Percentiles rank a stretch among this genome's conserved stretches.
Evolutionary conservation across 2,329 filamentous ascomycete genomes (phyloP).

Genomic region (Sordariomycetes sp.): DNA sequence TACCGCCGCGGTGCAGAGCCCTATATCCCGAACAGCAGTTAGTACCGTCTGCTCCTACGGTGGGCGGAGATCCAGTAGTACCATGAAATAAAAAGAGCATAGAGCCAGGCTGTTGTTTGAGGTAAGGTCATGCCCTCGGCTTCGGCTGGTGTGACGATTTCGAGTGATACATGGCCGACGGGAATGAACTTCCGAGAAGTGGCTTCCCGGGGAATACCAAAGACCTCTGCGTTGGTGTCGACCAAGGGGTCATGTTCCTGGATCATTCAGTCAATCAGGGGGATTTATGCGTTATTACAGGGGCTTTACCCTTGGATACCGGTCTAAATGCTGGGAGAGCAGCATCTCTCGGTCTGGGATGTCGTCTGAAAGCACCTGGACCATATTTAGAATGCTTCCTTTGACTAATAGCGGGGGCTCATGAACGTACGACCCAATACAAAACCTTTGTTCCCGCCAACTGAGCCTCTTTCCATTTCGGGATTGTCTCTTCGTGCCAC

Average conservation of each 20-base stretch:
- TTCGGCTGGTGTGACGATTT: neutral
- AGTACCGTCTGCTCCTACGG: neutral
- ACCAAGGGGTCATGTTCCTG: neutral
- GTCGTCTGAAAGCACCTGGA: neutral
- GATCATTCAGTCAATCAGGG: neutral
- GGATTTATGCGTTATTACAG: neutral
- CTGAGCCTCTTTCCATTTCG: conserved; percentile 20
- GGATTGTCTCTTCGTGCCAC: conserved; percentile 27
- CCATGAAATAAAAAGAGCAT: neutral
- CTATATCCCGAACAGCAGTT: neutral
- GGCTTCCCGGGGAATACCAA: neutral
- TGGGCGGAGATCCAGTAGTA: neutral
- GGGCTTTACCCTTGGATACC: neutral
- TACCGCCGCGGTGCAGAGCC: conserved; percentile 21
- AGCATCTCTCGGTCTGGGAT: neutral
- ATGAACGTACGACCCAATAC: conserved; percentile 25
- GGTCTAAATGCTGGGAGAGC: neutral
- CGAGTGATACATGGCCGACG: neutral
- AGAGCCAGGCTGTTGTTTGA: neutral
- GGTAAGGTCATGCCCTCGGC: neutral
- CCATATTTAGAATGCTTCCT: neutral
- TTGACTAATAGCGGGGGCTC: neutral
- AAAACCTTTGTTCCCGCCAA: conserved; percentile 21
- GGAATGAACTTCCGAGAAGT: neutral
- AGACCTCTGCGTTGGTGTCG: neutral